Conservation (phyloP, 305 asterid species). For the Solanum aculeatissimum region DNA sequence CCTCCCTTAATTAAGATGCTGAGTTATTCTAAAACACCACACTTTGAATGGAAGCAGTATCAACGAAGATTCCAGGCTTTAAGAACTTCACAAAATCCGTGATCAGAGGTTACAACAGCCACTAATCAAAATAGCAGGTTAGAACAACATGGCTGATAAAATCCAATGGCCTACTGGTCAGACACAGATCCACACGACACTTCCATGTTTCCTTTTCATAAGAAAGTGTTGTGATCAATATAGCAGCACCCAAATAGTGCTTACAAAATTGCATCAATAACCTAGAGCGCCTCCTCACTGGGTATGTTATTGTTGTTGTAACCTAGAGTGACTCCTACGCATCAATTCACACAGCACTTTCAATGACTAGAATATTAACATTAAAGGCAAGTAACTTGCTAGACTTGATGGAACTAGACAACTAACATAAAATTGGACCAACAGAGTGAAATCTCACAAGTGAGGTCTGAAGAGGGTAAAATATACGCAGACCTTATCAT, state of each 20-base stretch:
- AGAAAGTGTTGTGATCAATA: not conserved
- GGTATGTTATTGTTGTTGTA: no score
- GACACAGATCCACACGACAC: not conserved
- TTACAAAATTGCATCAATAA: not conserved
- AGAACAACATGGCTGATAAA: not conserved
- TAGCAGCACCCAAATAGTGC: not conserved
- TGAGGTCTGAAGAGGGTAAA: no score
- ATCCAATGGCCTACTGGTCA: not conserved
- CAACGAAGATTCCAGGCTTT: not conserved
- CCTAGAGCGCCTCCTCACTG: not conserved
- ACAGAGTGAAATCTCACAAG: not conserved
- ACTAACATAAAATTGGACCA: not conserved
- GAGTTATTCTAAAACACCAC: not conserved
- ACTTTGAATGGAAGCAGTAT: not conserved
- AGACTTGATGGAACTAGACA: not conserved
- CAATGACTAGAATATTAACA: not conserved
- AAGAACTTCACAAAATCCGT: not conserved
- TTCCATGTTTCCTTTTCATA: not conserved
- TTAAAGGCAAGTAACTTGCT: not conserved
- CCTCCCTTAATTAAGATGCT: not conserved
- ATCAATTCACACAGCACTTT: not conserved
- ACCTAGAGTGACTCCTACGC: not conserved
- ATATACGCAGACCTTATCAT: no score
- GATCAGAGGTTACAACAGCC: not conserved
- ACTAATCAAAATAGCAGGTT: not conserved